Percentiles rank a stretch among this genome's conserved stretches.
Conservation (phyloP, 495 filamentous ascomycete species). For the Penicillium argentinense region DNA sequence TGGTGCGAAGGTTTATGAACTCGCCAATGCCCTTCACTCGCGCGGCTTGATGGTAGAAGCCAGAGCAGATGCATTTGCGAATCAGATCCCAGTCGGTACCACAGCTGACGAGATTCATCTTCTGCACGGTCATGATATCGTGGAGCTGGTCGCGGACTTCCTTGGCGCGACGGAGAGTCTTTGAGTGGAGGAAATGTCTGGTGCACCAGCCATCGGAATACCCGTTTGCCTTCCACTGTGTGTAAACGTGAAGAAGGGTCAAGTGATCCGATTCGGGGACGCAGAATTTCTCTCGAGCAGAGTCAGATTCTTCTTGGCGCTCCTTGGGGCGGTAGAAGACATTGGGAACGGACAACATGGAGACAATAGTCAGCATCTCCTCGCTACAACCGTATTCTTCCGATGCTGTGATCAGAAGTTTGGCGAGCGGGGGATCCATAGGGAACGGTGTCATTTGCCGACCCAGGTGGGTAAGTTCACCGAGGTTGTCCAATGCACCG, state of each 20-base stretch:
- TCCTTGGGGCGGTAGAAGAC: conserved; percentile 99
- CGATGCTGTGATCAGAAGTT: conserved; percentile 84
- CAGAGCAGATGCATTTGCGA: conserved; percentile 94
- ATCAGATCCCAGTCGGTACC: conserved; percentile 97
- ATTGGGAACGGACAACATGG: conserved; percentile 94
- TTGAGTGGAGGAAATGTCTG: conserved; percentile 89
- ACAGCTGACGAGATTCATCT: conserved; percentile 83
- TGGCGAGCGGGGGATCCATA: conserved; percentile 92
- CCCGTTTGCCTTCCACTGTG: conserved; percentile 91
- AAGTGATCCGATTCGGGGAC: conserved; percentile 97
- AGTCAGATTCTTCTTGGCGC: conserved; percentile 93
- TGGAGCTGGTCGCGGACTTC: conserved; percentile 91
- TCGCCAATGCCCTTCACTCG: conserved; percentile 95
- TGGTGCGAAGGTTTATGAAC: conserved; percentile 94
- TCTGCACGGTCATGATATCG: conserved; percentile 94
- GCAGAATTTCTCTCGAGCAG: conserved; percentile 97
- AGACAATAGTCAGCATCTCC: conserved; percentile 97
- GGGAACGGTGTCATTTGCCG: conserved; percentile 95
- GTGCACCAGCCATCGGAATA: conserved; percentile 89
- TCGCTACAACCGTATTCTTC: conserved; percentile 90
- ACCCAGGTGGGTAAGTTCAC: conserved; percentile 84
- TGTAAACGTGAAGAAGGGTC: conserved; percentile 93
- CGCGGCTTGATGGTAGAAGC: conserved; percentile 98
- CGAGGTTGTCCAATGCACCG: conserved; percentile 89
- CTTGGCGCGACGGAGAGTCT: conserved; percentile 83